A percentile compares a stretch with the other conserved stretches of the same genome.
These are phyloP conservation scores for Hericium rajendrae DNA, from an alignment of 768 basidiomycete genomes.

Conservation along the genomic window DNA sequence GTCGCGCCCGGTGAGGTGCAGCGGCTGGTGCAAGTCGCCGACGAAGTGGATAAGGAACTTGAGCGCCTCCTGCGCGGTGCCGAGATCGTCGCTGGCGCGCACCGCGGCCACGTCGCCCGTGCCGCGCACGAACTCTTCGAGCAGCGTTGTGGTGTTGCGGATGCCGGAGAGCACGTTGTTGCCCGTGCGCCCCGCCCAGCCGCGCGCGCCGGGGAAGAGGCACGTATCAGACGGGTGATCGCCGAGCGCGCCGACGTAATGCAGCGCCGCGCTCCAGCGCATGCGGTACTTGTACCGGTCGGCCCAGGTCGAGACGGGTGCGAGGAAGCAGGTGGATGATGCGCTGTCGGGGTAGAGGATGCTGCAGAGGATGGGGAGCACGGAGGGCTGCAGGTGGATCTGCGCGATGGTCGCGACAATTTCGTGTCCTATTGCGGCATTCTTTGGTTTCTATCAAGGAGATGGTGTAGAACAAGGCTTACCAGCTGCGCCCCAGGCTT, in stretches of 20 bases:
- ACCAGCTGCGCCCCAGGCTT: too few species aligned
- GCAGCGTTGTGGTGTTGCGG: conserved; percentile 59
- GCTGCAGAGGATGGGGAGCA: conserved; percentile 53
- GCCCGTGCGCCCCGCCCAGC: conserved; percentile 53
- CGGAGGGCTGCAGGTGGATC: conserved; percentile 73
- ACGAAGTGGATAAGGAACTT: conserved; percentile 91
- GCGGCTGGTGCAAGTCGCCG: conserved; percentile 89
- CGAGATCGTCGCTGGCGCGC: conserved; percentile 17
- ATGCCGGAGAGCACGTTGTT: conserved; percentile 73
- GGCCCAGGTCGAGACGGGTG: conserved; percentile 83
- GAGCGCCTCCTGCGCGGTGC: conserved; percentile 63
- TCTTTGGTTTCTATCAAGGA: too few species aligned
- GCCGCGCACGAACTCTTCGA: conserved; percentile 38
- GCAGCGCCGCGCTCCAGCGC: conserved; percentile 63
- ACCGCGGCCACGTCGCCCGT: conserved; percentile 20
- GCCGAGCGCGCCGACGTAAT: conserved; percentile 64
- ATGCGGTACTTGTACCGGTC: conserved; percentile 47
- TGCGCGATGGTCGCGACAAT: conserved; percentile 92
- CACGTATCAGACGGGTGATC: conserved; percentile 77
- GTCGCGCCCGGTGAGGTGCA: conserved; percentile 84
- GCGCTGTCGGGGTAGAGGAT: conserved; percentile 46
- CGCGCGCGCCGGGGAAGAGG: conserved; percentile 61
- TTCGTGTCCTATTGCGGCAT: conserved; percentile 58
- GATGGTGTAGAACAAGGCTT: too few species aligned
- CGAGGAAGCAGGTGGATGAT: conserved; percentile 56